These are phyloP conservation scores for Blumeria hordei DNA, from an alignment of 2,329 filamentous ascomycete genomes.

Conservation along the genomic window DNA sequence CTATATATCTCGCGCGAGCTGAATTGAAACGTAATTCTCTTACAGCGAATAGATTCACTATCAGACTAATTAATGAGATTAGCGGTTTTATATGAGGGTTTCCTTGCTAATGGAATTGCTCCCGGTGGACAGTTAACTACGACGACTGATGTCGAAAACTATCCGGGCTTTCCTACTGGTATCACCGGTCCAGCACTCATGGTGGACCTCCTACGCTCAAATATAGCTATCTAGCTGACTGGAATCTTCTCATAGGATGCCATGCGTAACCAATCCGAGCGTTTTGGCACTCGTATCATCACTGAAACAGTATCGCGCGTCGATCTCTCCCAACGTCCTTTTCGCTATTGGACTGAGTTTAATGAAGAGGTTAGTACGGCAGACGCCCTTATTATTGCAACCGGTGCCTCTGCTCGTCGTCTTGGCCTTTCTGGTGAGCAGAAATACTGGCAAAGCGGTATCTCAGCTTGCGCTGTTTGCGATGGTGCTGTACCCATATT, in stretches of 20 bases:
- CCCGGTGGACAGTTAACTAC: constrained; percentile 93
- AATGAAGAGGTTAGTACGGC: constrained; percentile 63
- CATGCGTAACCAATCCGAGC: constrained; percentile 78
- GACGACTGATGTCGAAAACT: constrained; percentile 97
- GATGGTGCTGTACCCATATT: constrained; percentile 95
- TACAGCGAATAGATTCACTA: background rate
- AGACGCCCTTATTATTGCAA: constrained; percentile 81
- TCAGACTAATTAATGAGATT: background rate
- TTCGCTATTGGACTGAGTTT: constrained; percentile 87
- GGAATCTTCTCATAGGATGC: constrained; percentile 27
- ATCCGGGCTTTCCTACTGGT: constrained; percentile 73
- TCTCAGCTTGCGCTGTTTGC: constrained; percentile 91
- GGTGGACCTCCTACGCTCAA: constrained; percentile 15
- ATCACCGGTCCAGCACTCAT: constrained; percentile 78
- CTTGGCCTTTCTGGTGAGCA: constrained; percentile 71
- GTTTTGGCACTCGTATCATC: constrained; percentile 81
- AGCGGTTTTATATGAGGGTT: constrained; percentile 86
- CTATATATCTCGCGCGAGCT: constrained; percentile 83
- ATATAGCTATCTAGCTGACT: too few relatives aligned
- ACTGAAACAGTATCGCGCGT: constrained; percentile 79
- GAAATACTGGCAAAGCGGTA: constrained; percentile 91
- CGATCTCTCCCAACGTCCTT: constrained; percentile 63
- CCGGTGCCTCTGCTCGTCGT: constrained; percentile 73
- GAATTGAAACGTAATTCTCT: constrained; percentile 46
- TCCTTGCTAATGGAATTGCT: constrained; percentile 90